Evolutionary conservation across 345 rosid species (phyloP).

Genomic region (Gossypioides kirkii): DNA sequence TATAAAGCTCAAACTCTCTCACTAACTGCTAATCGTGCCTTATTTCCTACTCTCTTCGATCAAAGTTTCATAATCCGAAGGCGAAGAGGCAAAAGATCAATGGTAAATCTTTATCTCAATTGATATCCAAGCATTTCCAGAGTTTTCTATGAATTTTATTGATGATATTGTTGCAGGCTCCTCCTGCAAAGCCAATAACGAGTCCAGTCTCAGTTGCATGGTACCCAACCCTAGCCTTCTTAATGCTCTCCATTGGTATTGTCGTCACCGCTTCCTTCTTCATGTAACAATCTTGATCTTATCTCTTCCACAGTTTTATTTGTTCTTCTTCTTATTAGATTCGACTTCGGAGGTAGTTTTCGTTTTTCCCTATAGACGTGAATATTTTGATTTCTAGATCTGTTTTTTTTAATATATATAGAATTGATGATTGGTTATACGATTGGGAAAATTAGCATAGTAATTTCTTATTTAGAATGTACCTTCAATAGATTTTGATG

Average conservation of each 20-base stretch:
- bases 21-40: background rate
- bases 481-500: background rate
- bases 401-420: background rate
- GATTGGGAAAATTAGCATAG: background rate
- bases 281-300: slow-evolving; percentile 14
- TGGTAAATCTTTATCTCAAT: slow-evolving; percentile 6
- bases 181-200: slow-evolving; percentile 12
- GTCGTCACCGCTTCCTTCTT: slow-evolving; percentile 18
- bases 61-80: background rate
- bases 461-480: background rate
- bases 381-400: background rate
- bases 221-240: slow-evolving; percentile 16
- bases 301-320: background rate
- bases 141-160: background rate
- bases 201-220: slow-evolving; percentile 19
- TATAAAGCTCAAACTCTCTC: background rate
- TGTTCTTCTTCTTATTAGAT: background rate
- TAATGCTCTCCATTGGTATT: slow-evolving; percentile 16
- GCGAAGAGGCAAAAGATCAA: slow-evolving; percentile 2
- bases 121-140: background rate
- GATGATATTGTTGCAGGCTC: background rate
- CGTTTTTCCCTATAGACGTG: background rate
- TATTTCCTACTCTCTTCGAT: slow-evolving; percentile 1
- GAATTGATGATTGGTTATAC: background rate
- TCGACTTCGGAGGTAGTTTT: background rate